These are phyloP conservation scores for Dimocarpus longan DNA, from an alignment of 345 rosid species.

Conservation along the genomic window DNA sequence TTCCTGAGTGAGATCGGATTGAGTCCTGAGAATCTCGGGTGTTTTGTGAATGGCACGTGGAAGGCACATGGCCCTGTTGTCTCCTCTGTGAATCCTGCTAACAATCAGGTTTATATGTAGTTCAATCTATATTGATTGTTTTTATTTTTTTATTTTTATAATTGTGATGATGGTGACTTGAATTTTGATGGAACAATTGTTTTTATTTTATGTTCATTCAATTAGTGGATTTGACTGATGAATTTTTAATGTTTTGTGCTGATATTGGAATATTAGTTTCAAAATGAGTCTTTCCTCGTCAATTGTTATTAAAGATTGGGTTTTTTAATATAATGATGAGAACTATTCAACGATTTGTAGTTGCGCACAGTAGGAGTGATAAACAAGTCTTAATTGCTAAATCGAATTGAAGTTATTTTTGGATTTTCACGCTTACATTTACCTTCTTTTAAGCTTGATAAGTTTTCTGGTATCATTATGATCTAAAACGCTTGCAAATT, in stretches of 20 bases:
- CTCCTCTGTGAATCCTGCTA: conserved; percentile 72
- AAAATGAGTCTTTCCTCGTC: background rate
- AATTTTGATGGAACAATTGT: background rate
- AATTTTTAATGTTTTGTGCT: background rate
- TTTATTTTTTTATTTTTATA: background rate
- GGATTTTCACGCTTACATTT: background rate
- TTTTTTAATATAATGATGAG: background rate
- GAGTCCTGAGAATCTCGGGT: conserved; percentile 61
- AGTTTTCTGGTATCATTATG: background rate
- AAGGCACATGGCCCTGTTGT: conserved; percentile 69
- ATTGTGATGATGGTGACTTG: background rate
- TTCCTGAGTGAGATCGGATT: conserved; percentile 85
- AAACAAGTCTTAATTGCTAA: background rate
- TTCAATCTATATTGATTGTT: no score
- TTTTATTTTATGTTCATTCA: background rate
- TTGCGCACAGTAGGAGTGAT: background rate
- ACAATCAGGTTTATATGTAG: conserved; percentile 64
- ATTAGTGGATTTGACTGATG: background rate
- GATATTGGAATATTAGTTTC: background rate
- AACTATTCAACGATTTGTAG: background rate
- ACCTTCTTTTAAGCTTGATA: background rate
- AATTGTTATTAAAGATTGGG: background rate
- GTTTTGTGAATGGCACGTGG: conserved; percentile 77
- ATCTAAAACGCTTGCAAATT: background rate
- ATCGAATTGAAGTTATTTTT: background rate